Base-by-base conservation (phyloP, 331 rosid genomes). In the Malus hybrid region DNA sequence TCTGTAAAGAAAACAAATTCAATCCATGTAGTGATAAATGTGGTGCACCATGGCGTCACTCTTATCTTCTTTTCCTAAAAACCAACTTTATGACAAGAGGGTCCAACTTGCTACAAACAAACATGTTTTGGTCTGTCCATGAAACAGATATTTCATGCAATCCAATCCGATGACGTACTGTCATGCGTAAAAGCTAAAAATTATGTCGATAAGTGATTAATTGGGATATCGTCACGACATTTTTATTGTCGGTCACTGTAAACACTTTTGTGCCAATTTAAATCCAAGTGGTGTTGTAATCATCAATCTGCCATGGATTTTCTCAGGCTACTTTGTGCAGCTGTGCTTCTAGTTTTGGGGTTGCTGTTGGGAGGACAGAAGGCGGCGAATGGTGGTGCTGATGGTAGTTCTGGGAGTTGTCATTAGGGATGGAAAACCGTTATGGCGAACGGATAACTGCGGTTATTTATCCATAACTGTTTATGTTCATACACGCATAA, bases 271-370 rank as follows among this genome's bases (percentile, higher is more conserved):
- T 68, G 26, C 56, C 28, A 22, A 52, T 44, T 48, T 48, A 48
- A 29, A 10, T 18, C 62, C 74, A 52, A 50, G 19, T 10, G 46
- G 14, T 53, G 32, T 24, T 16, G 6, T 3, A 58, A 34, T 24
- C 5, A 7, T 28, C 33, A 58, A 52, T 46, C 77, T 48, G 60
- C 46, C 68, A 90, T 89, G 90, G 79, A 78, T 57, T 74, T 68
- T 46, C 34, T 28, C 55, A 86, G 29, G 75, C 63, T 76, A 55
- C 63, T 77, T 26, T 34, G 50, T 82, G 71, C 24, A 22, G 16
- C 82, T 63, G 69, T 53, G 78, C 58, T 81, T 74, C 24, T 86
- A 34, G 73, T 76, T 78, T 22, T 89, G 62, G 67, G 32, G 32
- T 30, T 30, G 32, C 66, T 77, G 61, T 14, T 74, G 20, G 75